Evolutionary conservation across 2,329 filamentous ascomycete species (phyloP), one percentile per base, ranked within the genome.

Genomic region (Xylariales sp.): DNA sequence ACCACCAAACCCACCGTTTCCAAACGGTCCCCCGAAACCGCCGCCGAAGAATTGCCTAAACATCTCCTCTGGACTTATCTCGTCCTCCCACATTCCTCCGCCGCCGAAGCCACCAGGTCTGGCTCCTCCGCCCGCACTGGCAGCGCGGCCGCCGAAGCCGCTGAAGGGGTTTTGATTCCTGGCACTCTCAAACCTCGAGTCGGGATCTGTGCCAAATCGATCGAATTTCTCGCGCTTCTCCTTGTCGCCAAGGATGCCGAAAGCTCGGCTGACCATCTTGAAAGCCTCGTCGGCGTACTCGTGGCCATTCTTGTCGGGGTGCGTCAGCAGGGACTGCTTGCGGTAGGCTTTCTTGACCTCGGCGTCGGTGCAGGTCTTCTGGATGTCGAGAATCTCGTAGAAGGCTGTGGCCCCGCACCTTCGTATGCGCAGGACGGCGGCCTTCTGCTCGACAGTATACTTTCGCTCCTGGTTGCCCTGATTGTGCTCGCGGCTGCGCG

Each of bases 311-410:
- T 98, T 98, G 72, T 98, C 93, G 46, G 93, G 93, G 71, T 98
- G 93, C 42, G 93, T 98, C 56, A 97, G 74, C 54, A 98, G 70
- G 59, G 86, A 93, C 60, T 94, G 76, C 67, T 95, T 97, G 56
- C 91, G 80, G 67, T 98, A 98, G 6, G 93, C 91, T 70, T 97
- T 97, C 65, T 97, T 98, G 59, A 98, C 89, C 55, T 97, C 91
- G 45, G 72, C 64, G 51, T 97, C 91, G 33, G 80, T 80, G 54
- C 78, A 83, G 15, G 81, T 77, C 40, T 73, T 67, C 51, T 75
- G 74, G 27, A 83, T 69, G 16, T 81, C 82, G 21, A 98, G 69
- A 51, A 98, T 97, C 60, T 97, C 93, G 69, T 98, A 98, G 65
- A 94, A 98, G 14, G 88, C 88, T 4, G 89, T 96, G 16, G 85